Conservation (phyloP, 2,329 filamentous ascomycete genomes). For the Zymoseptoria tritici region DNA sequence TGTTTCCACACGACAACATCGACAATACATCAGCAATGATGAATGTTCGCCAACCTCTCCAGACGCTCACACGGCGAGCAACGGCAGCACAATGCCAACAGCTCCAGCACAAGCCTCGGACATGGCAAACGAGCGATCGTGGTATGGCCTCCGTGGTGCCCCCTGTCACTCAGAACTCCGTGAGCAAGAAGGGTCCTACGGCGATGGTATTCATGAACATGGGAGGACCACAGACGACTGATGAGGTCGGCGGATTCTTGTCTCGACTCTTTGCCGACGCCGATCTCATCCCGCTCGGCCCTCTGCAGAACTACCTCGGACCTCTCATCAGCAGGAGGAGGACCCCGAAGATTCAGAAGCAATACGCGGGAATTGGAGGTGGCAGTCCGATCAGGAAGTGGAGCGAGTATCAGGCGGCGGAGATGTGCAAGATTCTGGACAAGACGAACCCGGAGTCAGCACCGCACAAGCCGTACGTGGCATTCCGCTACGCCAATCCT, state of each 20-base stretch:
- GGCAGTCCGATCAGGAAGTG: conserved; percentile 98
- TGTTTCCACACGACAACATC: neutral
- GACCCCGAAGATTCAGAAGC: conserved; percentile 93
- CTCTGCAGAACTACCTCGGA: conserved; percentile 82
- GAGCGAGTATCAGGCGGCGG: conserved; percentile 86
- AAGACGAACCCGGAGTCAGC: conserved; percentile 85
- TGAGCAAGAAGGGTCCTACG: conserved; percentile 69
- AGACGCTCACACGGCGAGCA: conserved; percentile 24
- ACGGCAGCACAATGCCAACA: conserved; percentile 22
- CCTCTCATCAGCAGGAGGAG: conserved; percentile 77
- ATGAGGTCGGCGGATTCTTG: conserved; percentile 83
- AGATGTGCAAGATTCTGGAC: conserved; percentile 98
- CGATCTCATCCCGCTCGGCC: conserved; percentile 91
- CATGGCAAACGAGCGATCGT: conserved; percentile 22
- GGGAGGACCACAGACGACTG: conserved; percentile 84
- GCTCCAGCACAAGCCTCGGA: conserved; percentile 18
- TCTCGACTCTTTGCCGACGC: conserved; percentile 89
- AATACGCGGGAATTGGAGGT: conserved; percentile 90
- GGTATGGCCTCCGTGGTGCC: conserved; percentile 55
- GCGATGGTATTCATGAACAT: conserved; percentile 99
- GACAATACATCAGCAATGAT: conserved; percentile 11
- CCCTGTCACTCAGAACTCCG: conserved; percentile 71
- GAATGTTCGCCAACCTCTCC: conserved; percentile 23
- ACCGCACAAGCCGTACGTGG: conserved; percentile 94
- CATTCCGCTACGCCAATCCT: conserved; percentile 90